Base-by-base conservation (phyloP, 108 stramenopile genomes). In the Cyclotella cryptica region DNA sequence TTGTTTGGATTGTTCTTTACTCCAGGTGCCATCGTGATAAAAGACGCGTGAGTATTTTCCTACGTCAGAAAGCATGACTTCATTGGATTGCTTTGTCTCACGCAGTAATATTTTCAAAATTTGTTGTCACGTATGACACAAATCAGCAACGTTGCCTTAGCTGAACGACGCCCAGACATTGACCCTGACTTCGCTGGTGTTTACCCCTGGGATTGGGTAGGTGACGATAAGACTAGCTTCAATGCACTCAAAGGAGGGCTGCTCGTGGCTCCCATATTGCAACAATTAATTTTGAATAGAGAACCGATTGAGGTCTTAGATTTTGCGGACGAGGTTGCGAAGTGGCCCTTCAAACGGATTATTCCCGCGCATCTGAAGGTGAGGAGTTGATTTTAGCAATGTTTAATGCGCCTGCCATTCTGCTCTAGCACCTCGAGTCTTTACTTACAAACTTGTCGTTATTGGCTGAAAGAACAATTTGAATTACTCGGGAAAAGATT, bases 251-350 rank as follows among this genome's bases (percentile, higher is more conserved):
- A 85, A 55, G 96, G 96, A 9, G 95, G 92, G 12, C 74, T 92
- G 19, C 78, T 98, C 29, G 96, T 96, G 26, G 95, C 98, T 30
- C 98, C 98, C 14, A 98, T 98, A 67, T 75, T 98, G 39, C 96
- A 97, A 82, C 88, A 87, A 41, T 83, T 97, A 45, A 93, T 98
- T 42, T 71, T 97, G 40, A 96, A 97, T 85, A 81, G 98, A 27
- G 85, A 91, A 63, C 96, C 92, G 2, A 83, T 91, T 28, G 92
- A 95, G 62, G 87, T 88, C 0, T 75, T 95, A 45, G 96, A 96
- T 72, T 97, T 96, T 82, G 86, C 94, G 12, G 91, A 96, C 57
- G 69, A 79, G 45, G 95, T 98, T 18, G 77, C 92, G 11, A 83
- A 89, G 52, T 97, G 95, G 95, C 79, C 78, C 0, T 87, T 97